These are phyloP conservation scores for Oryza coarctata DNA, from an alignment of 176 grass and related monocot species.

Conservation along the genomic window DNA sequence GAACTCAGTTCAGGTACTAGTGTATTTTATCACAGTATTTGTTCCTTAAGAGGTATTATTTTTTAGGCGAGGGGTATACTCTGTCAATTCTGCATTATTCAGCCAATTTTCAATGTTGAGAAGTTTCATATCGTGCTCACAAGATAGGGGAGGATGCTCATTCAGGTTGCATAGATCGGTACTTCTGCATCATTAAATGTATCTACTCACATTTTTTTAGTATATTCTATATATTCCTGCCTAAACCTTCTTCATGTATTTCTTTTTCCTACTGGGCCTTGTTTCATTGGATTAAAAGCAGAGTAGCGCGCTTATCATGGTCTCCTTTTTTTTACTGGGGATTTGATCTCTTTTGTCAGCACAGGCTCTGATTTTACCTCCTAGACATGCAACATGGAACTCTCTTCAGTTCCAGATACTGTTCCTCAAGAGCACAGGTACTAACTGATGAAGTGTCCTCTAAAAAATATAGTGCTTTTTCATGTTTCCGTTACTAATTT, in stretches of 20 bases:
- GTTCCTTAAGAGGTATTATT: background rate
- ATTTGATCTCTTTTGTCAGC: constrained; percentile 66
- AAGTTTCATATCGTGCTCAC: constrained; percentile 78
- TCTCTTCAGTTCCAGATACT: constrained; percentile 78
- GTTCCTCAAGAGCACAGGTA: constrained; percentile 95
- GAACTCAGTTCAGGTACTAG: constrained; percentile 77
- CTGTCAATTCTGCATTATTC: constrained; percentile 40
- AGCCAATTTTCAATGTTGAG: constrained; percentile 77
- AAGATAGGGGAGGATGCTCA: constrained; percentile 94
- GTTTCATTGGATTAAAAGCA: constrained; percentile 86
- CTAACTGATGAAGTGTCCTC: background rate
- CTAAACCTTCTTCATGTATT: background rate
- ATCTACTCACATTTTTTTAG: background rate
- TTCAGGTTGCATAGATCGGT: constrained; percentile 59
- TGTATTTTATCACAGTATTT: background rate
- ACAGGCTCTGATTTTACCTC: constrained; percentile 67
- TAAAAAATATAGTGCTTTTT: background rate
- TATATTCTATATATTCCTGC: background rate
- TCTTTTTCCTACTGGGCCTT: constrained; percentile 20
- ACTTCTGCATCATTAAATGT: background rate
- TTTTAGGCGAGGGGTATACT: constrained; percentile 1
- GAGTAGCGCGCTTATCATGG: constrained; percentile 82
- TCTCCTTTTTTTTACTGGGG: constrained; percentile 84
- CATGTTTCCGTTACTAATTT: background rate
- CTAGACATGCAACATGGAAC: constrained; percentile 74